Base-by-base conservation (phyloP, 164 flowering plant genomes). In the Stephania yunnanensis region DNA sequence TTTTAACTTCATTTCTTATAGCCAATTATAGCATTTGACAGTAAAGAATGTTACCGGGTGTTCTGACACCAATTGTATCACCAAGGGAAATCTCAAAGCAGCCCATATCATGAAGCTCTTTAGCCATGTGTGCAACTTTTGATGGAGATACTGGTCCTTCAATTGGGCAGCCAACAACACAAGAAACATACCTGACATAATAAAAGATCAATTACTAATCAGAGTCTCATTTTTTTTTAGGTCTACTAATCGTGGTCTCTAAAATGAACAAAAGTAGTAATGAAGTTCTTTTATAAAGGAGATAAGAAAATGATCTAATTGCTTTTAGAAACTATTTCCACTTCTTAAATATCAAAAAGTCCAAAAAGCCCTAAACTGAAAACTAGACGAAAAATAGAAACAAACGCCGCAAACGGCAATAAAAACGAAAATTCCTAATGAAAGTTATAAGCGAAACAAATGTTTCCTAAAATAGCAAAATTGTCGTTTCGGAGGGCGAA, bases 61-160 rank as follows among this genome's bases (percentile, higher is more conserved):
- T 96, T 44, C 87, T 98, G 78, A 96, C 97, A 36, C 99, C 98
- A 74, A 92, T 90, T 36, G 98, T 96, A 83, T 96, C 99, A 78
- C 90, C 98, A 71, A 94, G 97, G 67, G 99, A 96, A 78, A 94
- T 92, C 83, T 96, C 99, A 80, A 76, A 87, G 88, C 99, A 96
- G 61, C 99, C 99, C 99, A 96, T 96, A 48, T 90, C 87, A 75
- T 89, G 75, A 69, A 96, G 93, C 81, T 89, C 88, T 82, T 92
- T 91, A 2, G 97, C 97, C 68, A 96, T 96, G 83, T 90, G 87
- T 36, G 97, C 97, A 25, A 96, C 99, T 81, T 90, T 89, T 65
- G 90, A 85, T 68, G 99, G 97, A 74, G 91, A 68, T 25, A 96
- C 86, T 29, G 85, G 68, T 75, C 99, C 99, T 83, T 96, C 97